Conservation (phyloP, 768 basidiomycete species). For the Psilocybe azurescens region DNA sequence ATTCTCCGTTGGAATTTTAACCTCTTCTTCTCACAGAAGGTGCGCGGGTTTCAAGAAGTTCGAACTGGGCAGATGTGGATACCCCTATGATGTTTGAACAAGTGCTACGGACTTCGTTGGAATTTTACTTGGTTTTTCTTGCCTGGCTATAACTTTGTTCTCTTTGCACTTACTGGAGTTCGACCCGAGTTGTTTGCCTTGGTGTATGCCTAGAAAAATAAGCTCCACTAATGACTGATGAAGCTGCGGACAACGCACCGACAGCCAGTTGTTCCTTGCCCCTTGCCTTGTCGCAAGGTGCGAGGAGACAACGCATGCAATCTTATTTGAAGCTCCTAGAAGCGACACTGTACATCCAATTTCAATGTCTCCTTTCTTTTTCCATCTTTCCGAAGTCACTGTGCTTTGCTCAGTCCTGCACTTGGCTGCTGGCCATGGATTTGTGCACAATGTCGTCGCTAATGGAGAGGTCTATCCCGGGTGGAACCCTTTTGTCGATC, state of each 20-base stretch:
- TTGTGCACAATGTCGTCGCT: slow-evolving; percentile 36
- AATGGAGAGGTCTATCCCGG: slow-evolving; percentile 37
- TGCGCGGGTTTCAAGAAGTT: neutral
- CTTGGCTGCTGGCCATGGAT: slow-evolving; percentile 38
- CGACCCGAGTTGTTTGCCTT: neutral
- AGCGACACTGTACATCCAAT: neutral
- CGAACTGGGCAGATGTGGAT: neutral
- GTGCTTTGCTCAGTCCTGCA: slow-evolving; percentile 23
- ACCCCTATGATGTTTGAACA: neutral
- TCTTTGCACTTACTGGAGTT: neutral
- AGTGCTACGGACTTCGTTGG: neutral
- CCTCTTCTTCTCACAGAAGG: neutral
- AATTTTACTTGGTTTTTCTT: neutral
- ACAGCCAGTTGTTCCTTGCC: neutral
- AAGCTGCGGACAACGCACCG: neutral
- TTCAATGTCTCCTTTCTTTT: neutral
- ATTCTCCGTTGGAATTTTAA: neutral
- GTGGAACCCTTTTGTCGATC: slow-evolving; percentile 45
- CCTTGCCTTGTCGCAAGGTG: neutral
- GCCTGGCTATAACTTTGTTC: neutral
- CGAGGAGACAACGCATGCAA: slow-evolving; percentile 2
- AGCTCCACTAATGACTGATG: neutral
- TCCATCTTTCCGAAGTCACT: slow-evolving; percentile 18
- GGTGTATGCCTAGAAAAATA: neutral
- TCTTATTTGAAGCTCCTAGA: neutral